Base-by-base conservation (phyloP, 495 filamentous ascomycete species). In the Tuber umbilicatum region DNA sequence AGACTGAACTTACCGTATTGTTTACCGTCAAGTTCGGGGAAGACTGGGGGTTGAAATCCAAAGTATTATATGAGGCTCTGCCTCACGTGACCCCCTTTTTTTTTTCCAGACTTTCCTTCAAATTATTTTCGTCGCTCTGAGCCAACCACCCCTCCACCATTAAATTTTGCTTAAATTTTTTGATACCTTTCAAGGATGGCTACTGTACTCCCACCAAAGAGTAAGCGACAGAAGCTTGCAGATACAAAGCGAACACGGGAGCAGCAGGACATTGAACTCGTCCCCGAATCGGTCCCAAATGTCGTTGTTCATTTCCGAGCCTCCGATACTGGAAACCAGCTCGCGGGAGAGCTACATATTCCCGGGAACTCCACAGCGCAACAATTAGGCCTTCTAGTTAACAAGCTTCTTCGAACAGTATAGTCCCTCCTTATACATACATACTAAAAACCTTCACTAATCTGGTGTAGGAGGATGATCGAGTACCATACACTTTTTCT, bases 361-460 rank as follows among this genome's bases (percentile, higher is more conserved):
- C 85, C 86, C 73, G 91, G 89, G 77, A 92, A 97, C 86, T 91
- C 95, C 17, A 92, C 89, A 6, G 89, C 93, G 39, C 93, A 94
- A 83, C 97, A 99, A 79, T 87, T 99, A 40, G 94, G 95, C 80
- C 87, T 93, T 35, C 86, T 98, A n/a, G 85, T 97, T 39, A 98
- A 99, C 81, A 94, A 91, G 71, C 83, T 98, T 72, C 88, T 95
- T 83, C 90, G 89, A 82, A 90, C 92, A 86, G 90, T 92, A 89
- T 84, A 90, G 85, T 75, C 68, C 80, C 80, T 78, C 67, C 72
- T 78, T 14, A n/a, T 19, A 43, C 35, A 38, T 43, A 6, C 68
- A n/a, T n/a, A n/a, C 41, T 72, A 35, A 37, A 27, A 35, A 68
- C 43, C 60, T 38, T 27, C 43, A 35, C n/a, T n/a, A 45, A 70